These are phyloP conservation scores for Leucocoprinus sp. DNA, from an alignment of 768 basidiomycete genomes.

Conservation along the genomic window DNA sequence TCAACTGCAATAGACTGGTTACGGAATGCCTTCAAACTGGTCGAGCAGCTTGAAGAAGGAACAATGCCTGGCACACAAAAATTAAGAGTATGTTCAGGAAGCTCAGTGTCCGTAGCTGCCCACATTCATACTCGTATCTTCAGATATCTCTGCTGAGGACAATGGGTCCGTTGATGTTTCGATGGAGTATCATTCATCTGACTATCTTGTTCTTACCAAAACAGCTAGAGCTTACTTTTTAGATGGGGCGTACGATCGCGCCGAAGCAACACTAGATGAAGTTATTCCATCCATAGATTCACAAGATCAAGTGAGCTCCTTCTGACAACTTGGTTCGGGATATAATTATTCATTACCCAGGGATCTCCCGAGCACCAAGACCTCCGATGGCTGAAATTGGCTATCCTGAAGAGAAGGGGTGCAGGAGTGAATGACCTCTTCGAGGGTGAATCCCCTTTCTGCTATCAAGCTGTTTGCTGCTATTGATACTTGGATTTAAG, in stretches of 20 bases:
- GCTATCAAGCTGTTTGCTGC: slow-evolving; percentile 14
- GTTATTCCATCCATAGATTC: slow-evolving; percentile 56
- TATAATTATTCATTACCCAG: slow-evolving; percentile 28
- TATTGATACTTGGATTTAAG: slow-evolving; percentile 29
- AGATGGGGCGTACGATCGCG: slow-evolving; percentile 66
- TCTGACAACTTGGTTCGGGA: slow-evolving; percentile 4
- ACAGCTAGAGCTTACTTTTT: slow-evolving; percentile 76
- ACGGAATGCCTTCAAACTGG: slow-evolving; percentile 67
- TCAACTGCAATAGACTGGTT: slow-evolving; percentile 63
- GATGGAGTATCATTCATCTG: slow-evolving; percentile 13
- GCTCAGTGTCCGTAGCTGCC: slow-evolving; percentile 11
- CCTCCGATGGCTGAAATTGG: slow-evolving; percentile 82
- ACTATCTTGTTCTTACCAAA: slow-evolving; percentile 10
- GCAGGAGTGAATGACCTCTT: slow-evolving; percentile 57
- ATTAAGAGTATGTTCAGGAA: slow-evolving; percentile 47
- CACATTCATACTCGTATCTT: slow-evolving; percentile 14
- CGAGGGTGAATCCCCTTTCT: slow-evolving; percentile 40
- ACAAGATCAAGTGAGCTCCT: slow-evolving; percentile 40
- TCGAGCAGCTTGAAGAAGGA: slow-evolving; percentile 57
- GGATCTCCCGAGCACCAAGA: slow-evolving; percentile 69
- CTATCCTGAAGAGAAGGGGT: slow-evolving; percentile 70
- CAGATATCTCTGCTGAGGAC: slow-evolving; percentile 68
- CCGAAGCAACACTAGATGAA: slow-evolving; percentile 74
- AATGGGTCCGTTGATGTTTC: slow-evolving; percentile 41
- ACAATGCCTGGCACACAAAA: slow-evolving; percentile 43